Base-by-base conservation (phyloP, 495 filamentous ascomycete species). In the Cudoniella acicularis region DNA sequence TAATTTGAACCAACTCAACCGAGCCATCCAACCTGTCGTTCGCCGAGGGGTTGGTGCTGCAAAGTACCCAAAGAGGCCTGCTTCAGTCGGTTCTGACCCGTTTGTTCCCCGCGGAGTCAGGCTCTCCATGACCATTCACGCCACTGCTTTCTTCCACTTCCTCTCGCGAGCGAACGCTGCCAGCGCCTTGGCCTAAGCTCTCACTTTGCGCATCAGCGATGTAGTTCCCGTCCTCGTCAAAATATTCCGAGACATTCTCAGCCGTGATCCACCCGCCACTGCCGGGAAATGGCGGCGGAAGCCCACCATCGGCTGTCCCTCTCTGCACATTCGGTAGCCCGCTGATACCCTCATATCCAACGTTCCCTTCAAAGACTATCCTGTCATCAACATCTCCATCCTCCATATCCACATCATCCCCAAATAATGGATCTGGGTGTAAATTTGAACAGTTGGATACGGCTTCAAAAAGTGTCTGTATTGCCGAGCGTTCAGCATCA, bases 231-330 rank as follows among this genome's bases (percentile, higher is more conserved):
- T 82, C 74, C 18, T 63, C 76, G 51, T 83, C 78, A 61, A 83
- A 83, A 52, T 71, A 96, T 66, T 96, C 83, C 51, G 87, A 79
- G 69, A 96, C 89, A 72, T 98, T 98, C 54, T 97, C 94, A 13
- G 91, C 88, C 17, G 94, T 98, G 62, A 98, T 97, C 94, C 94
- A 98, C 1, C 92, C 92, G 0, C 83, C 85, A 66, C 91, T 93
- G 10, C 93, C 91, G 1, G 89, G 89, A 69, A 94, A 80, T 2
- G 89, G 85, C 11, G 88, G 86, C 42, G 89, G 89, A 27, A 93
- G 64, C 40, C 80, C 83, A 3, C 83, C 82, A 60, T 77, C 73
- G 30, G 56, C 57, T 22, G 66, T 67, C 22, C 75, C 73, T 46
- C 62, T 60, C 59, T 76, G 69, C 17, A 76, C 77, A 41, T 80